Base-by-base conservation (phyloP, 257 asterid species). In the Solanum habrochaites region DNA sequence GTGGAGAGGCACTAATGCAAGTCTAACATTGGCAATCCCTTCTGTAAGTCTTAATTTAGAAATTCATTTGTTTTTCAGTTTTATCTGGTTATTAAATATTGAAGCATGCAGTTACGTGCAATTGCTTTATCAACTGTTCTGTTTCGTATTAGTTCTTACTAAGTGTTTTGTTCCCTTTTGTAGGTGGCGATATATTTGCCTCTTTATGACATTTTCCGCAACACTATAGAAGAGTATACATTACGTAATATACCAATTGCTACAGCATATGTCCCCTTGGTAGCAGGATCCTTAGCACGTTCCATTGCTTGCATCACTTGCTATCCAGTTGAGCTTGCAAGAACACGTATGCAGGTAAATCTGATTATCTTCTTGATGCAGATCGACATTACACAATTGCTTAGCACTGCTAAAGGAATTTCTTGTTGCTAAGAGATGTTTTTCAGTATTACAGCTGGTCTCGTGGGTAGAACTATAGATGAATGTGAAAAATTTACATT, bases 161-260 rank as follows among this genome's bases (percentile, higher is more conserved):
- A 29, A 47, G 25, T 81, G 12, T 81, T 81, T 31, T 15, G 16
- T 49, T 80, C 20, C 70, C 47, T 81, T 47, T 67, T 86, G 56
- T 92, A 96, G 99, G 99, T 97, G 86, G 99, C 98, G 74, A 94
- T 97, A 49, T 97, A 97, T 89, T 91, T 97, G 96, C 99, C 99
- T 7, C 90, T 93, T 47, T 97, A 97, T 89, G 99, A 97, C 89
- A 90, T 97, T 91, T 96, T 95, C 67, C 95, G 91, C 25, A 94
- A 90, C 89, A 86, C 82, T 91, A 82, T 95, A 96, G 99, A 94
- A 90, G 94, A 88, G 49, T 83, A 90, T 88, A 88, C 94, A 3
- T 86, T 89, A 71, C 91, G 85, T 31, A 91, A 91, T 80, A 89
- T 91, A 90, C 98, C 98, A 58, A 85, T 86, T 72, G 62, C 92